Conservation (phyloP, 306 rosid species). For the Carpinus viminea region DNA sequence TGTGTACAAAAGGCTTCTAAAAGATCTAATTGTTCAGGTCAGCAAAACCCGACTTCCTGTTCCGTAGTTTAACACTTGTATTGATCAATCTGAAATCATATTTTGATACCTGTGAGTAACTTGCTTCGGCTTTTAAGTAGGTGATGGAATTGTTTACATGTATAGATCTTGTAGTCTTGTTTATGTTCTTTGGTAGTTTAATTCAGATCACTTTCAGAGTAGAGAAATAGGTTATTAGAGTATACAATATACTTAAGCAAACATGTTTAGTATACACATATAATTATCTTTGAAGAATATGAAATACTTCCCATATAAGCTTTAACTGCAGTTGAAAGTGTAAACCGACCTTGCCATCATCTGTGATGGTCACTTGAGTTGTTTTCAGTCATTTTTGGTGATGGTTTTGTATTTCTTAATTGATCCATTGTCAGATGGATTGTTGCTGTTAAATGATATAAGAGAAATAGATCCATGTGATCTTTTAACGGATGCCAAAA, state of each 20-base stretch:
- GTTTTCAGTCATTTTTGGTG: background rate
- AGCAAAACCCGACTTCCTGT: background rate
- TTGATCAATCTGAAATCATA: background rate
- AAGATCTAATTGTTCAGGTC: slow-evolving; percentile 92
- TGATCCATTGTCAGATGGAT: background rate
- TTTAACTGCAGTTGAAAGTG: background rate
- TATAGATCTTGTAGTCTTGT: background rate
- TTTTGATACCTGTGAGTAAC: background rate
- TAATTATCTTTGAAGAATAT: background rate
- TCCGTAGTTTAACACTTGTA: background rate
- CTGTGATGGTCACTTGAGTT: background rate
- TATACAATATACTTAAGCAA: no score
- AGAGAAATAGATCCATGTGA: background rate
- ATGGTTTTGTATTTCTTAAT: background rate
- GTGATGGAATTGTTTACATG: background rate
- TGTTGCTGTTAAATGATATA: background rate
- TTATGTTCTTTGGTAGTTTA: background rate
- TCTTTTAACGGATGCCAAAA: background rate
- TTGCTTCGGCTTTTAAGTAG: background rate
- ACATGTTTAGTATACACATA: background rate
- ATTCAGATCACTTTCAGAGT: background rate
- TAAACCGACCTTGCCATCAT: background rate
- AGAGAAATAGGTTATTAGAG: background rate
- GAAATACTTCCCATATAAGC: background rate
- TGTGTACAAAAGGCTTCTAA: slow-evolving; percentile 59